These are phyloP conservation scores for Aspergillus novofumigatus DNA, from an alignment of 2,329 filamentous ascomycete genomes.

Conservation along the genomic window DNA sequence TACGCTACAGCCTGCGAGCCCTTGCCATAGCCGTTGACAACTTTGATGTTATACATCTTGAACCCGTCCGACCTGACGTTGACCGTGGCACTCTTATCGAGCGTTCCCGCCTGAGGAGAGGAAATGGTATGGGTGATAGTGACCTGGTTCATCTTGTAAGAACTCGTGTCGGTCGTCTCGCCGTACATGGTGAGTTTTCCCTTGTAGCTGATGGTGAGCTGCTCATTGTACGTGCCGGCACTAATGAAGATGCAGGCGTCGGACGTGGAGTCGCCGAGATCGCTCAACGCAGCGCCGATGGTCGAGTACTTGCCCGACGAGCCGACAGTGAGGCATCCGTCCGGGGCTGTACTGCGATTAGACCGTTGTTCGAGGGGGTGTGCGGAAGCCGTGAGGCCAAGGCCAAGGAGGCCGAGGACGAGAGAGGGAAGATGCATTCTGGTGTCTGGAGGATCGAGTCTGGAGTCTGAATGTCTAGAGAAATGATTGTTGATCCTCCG, in stretches of 20 bases:
- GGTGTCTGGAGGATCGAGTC: too few species aligned
- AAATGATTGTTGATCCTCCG: neutral
- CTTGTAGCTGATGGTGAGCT: conserved; percentile 26
- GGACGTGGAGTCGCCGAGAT: conserved; percentile 18
- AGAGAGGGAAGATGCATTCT: conserved; percentile 9
- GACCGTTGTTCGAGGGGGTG: conserved; percentile 8
- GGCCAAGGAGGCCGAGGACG: conserved; percentile 9
- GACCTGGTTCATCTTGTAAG: conserved; percentile 30
- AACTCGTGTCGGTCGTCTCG: conserved; percentile 24
- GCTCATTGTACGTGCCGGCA: conserved; percentile 30
- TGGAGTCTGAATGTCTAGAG: too few species aligned
- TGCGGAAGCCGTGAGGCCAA: conserved; percentile 2
- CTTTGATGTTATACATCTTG: conserved; percentile 34
- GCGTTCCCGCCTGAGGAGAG: conserved; percentile 24
- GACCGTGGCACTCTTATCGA: conserved; percentile 30
- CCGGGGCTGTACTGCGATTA: conserved; percentile 17
- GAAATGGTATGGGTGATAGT: conserved; percentile 31
- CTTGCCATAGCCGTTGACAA: conserved; percentile 32
- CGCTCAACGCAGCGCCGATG: conserved; percentile 23
- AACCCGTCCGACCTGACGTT: conserved; percentile 26
- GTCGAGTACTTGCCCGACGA: conserved; percentile 17
- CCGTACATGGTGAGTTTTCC: conserved; percentile 31
- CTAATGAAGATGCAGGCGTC: conserved; percentile 32
- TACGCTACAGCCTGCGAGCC: conserved; percentile 34
- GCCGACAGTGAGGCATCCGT: conserved; percentile 24